Evolutionary conservation across 306 rosid genomes (phyloP).

Genomic region (Rosa multiflora): DNA sequence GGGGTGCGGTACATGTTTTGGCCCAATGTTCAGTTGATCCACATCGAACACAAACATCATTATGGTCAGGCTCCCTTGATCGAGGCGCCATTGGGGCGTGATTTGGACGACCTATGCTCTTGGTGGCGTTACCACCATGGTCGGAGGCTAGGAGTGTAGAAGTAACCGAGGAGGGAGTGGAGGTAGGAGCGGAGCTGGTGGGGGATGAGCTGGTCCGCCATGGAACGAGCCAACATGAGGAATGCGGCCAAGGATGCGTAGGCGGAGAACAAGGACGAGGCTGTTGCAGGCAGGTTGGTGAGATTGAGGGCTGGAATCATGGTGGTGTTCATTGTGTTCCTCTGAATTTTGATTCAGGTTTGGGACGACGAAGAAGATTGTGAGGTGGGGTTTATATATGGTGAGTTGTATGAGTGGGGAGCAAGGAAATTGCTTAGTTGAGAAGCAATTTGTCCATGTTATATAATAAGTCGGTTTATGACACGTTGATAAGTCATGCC

Average conservation of each 20-base stretch:
- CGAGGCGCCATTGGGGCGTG: too few species aligned
- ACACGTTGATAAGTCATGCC: not conserved
- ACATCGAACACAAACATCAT: too few species aligned
- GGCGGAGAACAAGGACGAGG: slow-evolving; percentile 38
- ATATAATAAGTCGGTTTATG: not conserved
- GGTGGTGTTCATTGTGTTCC: not conserved
- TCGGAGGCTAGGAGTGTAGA: slow-evolving; percentile 17
- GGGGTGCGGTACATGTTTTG: too few species aligned
- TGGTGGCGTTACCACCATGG: too few species aligned
- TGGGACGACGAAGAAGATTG: not conserved
- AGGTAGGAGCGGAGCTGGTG: slow-evolving; percentile 29
- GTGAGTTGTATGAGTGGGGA: not conserved
- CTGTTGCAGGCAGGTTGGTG: slow-evolving; percentile 22
- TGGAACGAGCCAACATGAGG: slow-evolving; percentile 37
- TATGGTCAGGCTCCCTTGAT: too few species aligned
- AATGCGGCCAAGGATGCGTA: slow-evolving; percentile 39
- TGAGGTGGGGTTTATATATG: not conserved
- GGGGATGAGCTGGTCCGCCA: slow-evolving; percentile 37
- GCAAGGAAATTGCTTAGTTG: not conserved
- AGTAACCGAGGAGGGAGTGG: slow-evolving; percentile 11
- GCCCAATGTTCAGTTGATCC: too few species aligned
- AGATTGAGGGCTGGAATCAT: not conserved
- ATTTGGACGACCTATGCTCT: too few species aligned
- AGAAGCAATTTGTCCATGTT: not conserved
- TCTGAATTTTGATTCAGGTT: not conserved